Base-by-base conservation (phyloP, 257 asterid genomes). In the Petunia axillaris region DNA sequence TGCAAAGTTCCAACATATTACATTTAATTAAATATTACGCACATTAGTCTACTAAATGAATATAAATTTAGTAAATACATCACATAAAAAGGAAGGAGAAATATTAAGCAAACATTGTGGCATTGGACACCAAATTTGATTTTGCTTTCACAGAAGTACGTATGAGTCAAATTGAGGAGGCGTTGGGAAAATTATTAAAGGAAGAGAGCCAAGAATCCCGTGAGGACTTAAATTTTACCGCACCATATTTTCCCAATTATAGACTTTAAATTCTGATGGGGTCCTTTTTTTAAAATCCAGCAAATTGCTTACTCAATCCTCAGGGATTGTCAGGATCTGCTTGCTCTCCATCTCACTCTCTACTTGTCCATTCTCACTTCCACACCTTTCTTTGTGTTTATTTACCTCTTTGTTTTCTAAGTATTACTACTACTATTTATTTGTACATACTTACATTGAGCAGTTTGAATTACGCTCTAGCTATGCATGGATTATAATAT, bases 241-340 rank as follows among this genome's bases (percentile, higher is more conserved):
- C 84, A 81, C 66, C 75, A 64, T 52, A 75, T 76, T 46, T 76
- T 46, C 48, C 78, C 84, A 81, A 81, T 81, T 55, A 76, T 59
- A 81, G 64, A 46, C 81, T 64, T 76, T 76, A 44, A 64, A 66
- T 48, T 38, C 59, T 25, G 53, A 79, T 74, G 80, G 80, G 48
- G 36, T 50, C 66, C 73, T 74, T 77, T n/a, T 37, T 25, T 25
- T 25, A 25, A 4, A n/a, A 11, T 10, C 44, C 59, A 74, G 81
- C 85, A 79, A 80, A 41, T 66, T 36, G 52, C 15, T 6, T 14
- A 4, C 55, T 16, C 63, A 57, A 15, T 57, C 8, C 63, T 57
- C 36, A 57, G 54, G 76, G 16, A 38, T 59, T 80, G 8, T 16
- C 65, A 43, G 37, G 16, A 58, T 75, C 14, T 66, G 5, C 13